Percentiles rank a stretch among this genome's conserved stretches.
Conservation (phyloP, 179 eudicot species). For the Actinidia arguta region DNA sequence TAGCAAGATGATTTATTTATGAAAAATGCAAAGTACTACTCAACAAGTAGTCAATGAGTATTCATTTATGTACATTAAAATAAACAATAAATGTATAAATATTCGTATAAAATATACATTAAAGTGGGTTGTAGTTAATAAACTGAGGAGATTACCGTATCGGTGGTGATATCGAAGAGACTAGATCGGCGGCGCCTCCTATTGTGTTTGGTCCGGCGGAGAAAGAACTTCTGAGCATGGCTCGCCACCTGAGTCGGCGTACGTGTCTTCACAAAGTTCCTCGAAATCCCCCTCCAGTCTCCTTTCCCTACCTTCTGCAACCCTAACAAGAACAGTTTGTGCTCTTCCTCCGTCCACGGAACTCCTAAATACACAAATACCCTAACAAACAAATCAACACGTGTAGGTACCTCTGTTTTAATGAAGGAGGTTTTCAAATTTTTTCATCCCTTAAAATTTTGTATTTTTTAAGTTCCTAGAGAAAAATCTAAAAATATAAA, state of each 20-base stretch:
- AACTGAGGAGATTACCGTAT: slow-evolving; percentile 39
- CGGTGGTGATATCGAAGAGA: slow-evolving; percentile 85
- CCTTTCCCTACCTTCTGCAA: slow-evolving; percentile 78
- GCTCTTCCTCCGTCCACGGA: slow-evolving; percentile 88
- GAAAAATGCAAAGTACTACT: too few relatives aligned
- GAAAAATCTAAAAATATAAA: too few relatives aligned
- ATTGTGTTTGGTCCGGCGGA: slow-evolving; percentile 63
- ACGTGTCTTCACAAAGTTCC: slow-evolving; percentile 77
- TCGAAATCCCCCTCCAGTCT: slow-evolving; percentile 85
- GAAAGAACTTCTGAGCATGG: slow-evolving; percentile 88
- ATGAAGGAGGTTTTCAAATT: too few relatives aligned
- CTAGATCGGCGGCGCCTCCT: slow-evolving; percentile 84
- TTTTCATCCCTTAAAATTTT: too few relatives aligned
- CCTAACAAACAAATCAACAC: too few relatives aligned
- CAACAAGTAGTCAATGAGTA: too few relatives aligned
- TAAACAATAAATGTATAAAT: too few relatives aligned
- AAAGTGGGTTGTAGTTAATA: too few relatives aligned
- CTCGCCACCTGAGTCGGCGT: slow-evolving; percentile 93
- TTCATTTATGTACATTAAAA: not conserved
- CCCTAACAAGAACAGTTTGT: slow-evolving; percentile 62
- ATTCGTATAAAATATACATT: too few relatives aligned
- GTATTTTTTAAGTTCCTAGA: too few relatives aligned
- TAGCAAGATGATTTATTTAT: too few relatives aligned
- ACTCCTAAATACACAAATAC: slow-evolving; percentile 43
- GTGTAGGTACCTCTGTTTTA: too few relatives aligned